Base-by-base conservation (phyloP, 2,329 filamentous ascomycete species). In the Aspergillus fijiensis region DNA sequence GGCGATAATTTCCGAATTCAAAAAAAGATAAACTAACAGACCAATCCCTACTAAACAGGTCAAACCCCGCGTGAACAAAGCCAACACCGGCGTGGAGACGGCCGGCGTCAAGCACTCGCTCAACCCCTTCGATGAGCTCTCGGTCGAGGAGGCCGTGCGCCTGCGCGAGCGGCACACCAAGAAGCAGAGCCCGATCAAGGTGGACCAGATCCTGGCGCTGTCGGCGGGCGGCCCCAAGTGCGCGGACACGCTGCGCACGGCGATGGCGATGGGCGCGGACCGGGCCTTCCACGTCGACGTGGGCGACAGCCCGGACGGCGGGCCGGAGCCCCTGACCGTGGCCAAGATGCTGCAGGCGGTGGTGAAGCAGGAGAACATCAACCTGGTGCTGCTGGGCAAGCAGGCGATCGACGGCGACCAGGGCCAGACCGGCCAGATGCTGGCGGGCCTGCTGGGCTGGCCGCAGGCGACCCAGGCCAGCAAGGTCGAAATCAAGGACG, bases 81-180 rank as follows among this genome's bases (percentile, higher is more conserved):
- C 87, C 65, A 83, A 87, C 79, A 97, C 94, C 63, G 94, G 87
- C 74, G 89, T 99, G 79, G 94, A 97, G 80, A 96, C 91, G 58
- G 84, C 89, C 65, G 91, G 91, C 68, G 92, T 98, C 73, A 98
- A 98, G 81, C 94, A 98, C 85, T 93, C 89, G 76, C 94, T 99
- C 87, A 99, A 98, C 84, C 95, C 95, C 21, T 99, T 99, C 80
- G 95, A 99, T 83, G 95, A 99, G 79, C 90, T 99, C 72, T 96
- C 92, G 49, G 88, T 99, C 77, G 95, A 99, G 81, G 95, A 98
- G 82, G 91, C 93, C 55, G 91, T 97, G 55, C 92, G 91, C 47
- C 89, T 99, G 74, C 93, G 95, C 77, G 94, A 98, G 78, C 90
- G 91, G 82, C 90, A 91, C 77, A 47, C 42, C 55, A 60, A 49